Base-by-base conservation (phyloP, 495 filamentous ascomycete genomes). In the Diplogelasinospora grovesii region DNA sequence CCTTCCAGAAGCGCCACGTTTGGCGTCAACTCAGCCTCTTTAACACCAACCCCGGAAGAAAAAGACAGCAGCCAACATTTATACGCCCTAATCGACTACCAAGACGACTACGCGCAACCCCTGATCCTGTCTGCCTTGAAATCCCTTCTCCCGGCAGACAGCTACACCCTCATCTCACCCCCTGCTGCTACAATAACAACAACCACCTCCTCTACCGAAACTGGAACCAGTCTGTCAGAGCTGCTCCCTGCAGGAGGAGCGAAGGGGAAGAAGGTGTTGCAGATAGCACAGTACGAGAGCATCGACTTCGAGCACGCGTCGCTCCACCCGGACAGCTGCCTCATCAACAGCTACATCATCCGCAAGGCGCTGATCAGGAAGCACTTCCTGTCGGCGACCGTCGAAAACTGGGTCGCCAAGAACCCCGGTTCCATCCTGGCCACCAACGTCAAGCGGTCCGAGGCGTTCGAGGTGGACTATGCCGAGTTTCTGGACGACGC, bases 311-410 rank as follows among this genome's bases (percentile, higher is more conserved):
- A 82, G 22, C 78, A 84, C 45, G 65, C 82, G 30, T 65, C 86
- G 41, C 56, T 64, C 6, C 68, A 85, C 46, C 64, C 83, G 0
- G 55, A 51, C 8, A 77, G 74, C 1, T 78, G 69, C 28, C 72
- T 88, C 4, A 68, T 77, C 23, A 94, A 92, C 57, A 79, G 82
- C 45, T 96, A 94, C 56, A 78, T 95, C 52, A 89, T 95, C 60
- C 88, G 92, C 52, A 97, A 96, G 72, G 92, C 92, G 1, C 66
- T 98, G n/a, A 95, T 96, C 53, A 78, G 92, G 34, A 98, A 98
- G 60, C 92, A 98, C 57, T 95, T 87, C 57, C 73, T 98, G 3
- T 75, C 80, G 4, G 78, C 79, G 11, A 95, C 90, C 0, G 74
- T 93, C 24, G 66, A 77, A 27, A 80, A 79, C 48, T 94, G 88